These are phyloP conservation scores for Candida dendrica DNA, from an alignment of 805 yeast genomes.

Conservation along the genomic window DNA sequence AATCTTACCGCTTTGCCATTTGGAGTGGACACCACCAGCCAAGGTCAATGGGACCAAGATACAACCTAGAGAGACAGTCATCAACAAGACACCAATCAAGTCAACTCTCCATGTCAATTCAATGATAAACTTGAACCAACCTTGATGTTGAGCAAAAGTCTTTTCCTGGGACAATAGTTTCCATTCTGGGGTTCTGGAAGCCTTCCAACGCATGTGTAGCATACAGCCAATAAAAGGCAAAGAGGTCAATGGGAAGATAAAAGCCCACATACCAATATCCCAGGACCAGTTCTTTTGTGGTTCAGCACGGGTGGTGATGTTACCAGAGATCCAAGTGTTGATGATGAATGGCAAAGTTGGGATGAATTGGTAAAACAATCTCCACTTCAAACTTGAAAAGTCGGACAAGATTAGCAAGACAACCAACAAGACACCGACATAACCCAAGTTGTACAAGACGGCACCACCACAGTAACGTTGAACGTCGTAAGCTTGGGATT, in stretches of 20 bases:
- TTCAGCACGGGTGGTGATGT: conserved; percentile 35
- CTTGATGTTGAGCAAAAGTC: conserved; percentile 30
- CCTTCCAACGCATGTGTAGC: conserved; percentile 48
- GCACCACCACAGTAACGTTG: conserved; percentile 60
- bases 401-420: conserved; percentile 58
- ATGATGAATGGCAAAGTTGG: conserved; percentile 70
- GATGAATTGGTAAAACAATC: conserved; percentile 55
- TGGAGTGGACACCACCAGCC: conserved; percentile 53
- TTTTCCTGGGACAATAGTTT: conserved; percentile 31
- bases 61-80: conserved; percentile 53
- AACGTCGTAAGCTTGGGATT: conserved; percentile 52
- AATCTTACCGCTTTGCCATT: conserved; percentile 55
- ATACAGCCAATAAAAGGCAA: conserved; percentile 52
- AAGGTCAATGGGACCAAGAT: conserved; percentile 67
- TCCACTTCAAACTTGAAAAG: conserved; percentile 62
- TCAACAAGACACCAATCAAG: conserved; percentile 49
- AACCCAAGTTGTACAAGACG: conserved; percentile 46
- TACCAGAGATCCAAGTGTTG: conserved; percentile 73
- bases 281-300: conserved; percentile 47
- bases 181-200: conserved; percentile 48
- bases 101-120: conserved; percentile 60
- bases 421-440: conserved; percentile 54
- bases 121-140: conserved; percentile 23
- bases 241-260: conserved; percentile 59
- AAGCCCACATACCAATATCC: conserved; percentile 80